phyloP scores from a whole-genome alignment of 306 rosid genomes.

The Lotus japonicus region DNA sequence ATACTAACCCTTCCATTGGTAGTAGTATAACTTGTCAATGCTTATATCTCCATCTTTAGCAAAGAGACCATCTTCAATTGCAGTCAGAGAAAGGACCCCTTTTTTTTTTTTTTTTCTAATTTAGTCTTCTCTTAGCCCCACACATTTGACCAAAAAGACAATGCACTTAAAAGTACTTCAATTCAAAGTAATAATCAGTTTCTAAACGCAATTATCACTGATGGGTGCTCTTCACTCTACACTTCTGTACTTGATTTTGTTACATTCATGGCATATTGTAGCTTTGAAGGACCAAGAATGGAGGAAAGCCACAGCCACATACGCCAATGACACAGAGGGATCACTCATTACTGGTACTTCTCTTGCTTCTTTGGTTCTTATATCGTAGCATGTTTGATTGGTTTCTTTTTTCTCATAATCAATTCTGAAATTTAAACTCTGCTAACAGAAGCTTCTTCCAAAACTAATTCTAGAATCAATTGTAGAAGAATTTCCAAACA shows the following conservation, averaged over 20 bases:
- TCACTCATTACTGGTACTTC: constrained; percentile 68
- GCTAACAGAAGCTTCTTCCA: too few relatives aligned
- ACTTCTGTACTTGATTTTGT: constrained; percentile 47
- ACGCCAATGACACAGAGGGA: constrained; percentile 64
- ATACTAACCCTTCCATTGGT: not conserved
- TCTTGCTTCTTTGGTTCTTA: constrained; percentile 18
- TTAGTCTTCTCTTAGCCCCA: constrained; percentile 24
- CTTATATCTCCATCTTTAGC: constrained; percentile 18
- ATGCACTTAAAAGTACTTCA: not conserved
- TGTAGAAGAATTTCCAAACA: too few relatives aligned
- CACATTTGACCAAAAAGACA: constrained; percentile 21
- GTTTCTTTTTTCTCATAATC: too few relatives aligned
- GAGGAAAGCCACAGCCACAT: constrained; percentile 90
- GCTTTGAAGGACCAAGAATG: constrained; percentile 51
- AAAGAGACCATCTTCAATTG: constrained; percentile 28
- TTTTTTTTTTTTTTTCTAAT: constrained; percentile 28
- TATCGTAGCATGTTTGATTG: not conserved
- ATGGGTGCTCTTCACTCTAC: constrained; percentile 63
- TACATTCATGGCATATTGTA: constrained; percentile 30
- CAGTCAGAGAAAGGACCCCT: not conserved
- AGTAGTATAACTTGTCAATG: constrained; percentile 38
- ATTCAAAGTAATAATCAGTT: constrained; percentile 23
- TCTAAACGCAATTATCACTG: constrained; percentile 24
- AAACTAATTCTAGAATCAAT: too few relatives aligned
- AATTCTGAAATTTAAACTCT: too few relatives aligned